These are phyloP conservation scores for Chenopodium formosanum DNA, from an alignment of 148 eudicot species.

Conservation along the genomic window DNA sequence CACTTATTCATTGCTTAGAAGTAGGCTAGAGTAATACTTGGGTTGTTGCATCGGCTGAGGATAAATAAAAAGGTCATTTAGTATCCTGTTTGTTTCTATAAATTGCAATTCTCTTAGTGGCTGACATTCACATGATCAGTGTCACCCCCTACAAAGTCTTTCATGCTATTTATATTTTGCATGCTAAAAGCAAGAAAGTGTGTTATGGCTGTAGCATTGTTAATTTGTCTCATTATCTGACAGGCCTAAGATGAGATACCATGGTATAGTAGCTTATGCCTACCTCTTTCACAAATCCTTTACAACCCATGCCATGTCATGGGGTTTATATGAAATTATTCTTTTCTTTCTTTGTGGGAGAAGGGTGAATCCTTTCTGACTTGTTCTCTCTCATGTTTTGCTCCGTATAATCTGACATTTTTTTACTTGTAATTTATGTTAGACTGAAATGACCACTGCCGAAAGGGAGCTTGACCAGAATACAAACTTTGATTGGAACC, in stretches of 20 bases:
- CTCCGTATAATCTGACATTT: not conserved
- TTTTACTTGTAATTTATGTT: not conserved
- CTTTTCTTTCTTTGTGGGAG: not conserved
- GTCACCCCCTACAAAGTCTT: not conserved
- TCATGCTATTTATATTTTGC: not conserved
- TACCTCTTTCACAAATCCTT: not conserved
- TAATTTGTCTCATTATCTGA: conserved; percentile 5
- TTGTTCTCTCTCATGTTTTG: not conserved
- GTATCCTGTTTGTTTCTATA: too few relatives aligned
- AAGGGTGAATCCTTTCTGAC: not conserved
- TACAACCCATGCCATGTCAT: not conserved
- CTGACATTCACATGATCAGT: not conserved
- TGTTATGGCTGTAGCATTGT: conserved; percentile 1
- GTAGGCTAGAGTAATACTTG: not conserved
- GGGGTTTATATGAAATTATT: not conserved
- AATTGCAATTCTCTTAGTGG: not conserved
- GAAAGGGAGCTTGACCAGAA: conserved; percentile 98
- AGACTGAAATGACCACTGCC: conserved; percentile 99
- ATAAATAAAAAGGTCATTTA: not conserved
- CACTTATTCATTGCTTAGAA: not conserved
- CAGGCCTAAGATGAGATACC: not conserved
- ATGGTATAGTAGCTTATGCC: not conserved
- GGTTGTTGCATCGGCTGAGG: not conserved
- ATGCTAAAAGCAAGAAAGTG: not conserved
- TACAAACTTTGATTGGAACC: conserved; percentile 94